Base-by-base conservation (phyloP, 2,329 filamentous ascomycete genomes). In the Westerdykella sp. region DNA sequence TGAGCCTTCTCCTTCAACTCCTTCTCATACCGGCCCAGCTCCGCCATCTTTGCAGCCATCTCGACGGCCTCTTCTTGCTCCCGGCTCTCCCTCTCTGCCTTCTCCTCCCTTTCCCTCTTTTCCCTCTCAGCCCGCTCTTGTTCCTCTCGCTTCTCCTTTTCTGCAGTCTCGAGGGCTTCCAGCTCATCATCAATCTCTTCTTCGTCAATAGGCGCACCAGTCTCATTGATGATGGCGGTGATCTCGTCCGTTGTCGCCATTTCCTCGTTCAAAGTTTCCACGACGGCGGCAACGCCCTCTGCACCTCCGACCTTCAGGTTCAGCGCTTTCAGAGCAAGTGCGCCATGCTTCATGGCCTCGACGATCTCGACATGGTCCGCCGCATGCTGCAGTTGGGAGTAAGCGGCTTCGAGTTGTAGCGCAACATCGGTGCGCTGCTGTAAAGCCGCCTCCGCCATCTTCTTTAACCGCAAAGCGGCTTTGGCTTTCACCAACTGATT, bases 101-200 rank as follows among this genome's bases (percentile, higher is more conserved):
- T 50, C 39, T 46, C 68, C 50, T 66, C 65, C 16, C 54, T 54
- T 34, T 58, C 59, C 43, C 67, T 64, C 13, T 60, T 47, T 42
- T 59, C 56, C 59, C 78, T 76, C 57, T 72, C 71, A 50, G 60
- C 68, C 54, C 80, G 77, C 51, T 79, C 74, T 15, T 64, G 68
- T 59, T 84, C 79, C 70, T 94, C 74, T 47, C 85, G 81, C 62
- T 91, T 86, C 52, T 95, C 79, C 63, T 85, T 85, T 62, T 95
- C 88, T 3, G 53, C 65, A 28, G 63, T 71, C 67, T 90, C 82
- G 70, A 98, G 71, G 3, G 76, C 82, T 53, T 85, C 84, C 37
- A 97, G 75, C 70, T 96, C 91, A 47, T 91, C 85, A 54, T 96
- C 89, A 43, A 97, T 80, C 63, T 94, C 90, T 15, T 61, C 76